Conservation (phyloP, 2,329 filamentous ascomycete species). For the Pleoardoris graminearum region DNA sequence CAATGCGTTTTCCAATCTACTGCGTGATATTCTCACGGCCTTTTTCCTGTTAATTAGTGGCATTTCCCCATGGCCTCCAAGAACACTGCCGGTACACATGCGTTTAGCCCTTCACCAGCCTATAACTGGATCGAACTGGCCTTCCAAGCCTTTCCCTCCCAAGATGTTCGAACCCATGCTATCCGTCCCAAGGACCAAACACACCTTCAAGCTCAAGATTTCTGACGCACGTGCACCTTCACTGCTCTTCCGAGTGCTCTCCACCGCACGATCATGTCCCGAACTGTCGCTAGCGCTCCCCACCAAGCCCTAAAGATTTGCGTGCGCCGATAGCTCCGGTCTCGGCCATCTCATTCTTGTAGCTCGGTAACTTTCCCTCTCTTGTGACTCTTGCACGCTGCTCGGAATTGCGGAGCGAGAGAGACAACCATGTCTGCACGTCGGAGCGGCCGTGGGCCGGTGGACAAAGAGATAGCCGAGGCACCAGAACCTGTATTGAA, state of each 20-base stretch:
- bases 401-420: background rate
- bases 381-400: background rate
- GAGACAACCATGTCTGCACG: constrained; percentile 26
- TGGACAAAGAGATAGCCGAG: constrained; percentile 26
- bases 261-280: constrained; percentile 2
- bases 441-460: constrained; percentile 14
- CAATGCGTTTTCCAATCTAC: too few relatives aligned
- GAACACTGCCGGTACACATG: too few relatives aligned
- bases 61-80: too few relatives aligned
- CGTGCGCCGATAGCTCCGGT: too few relatives aligned
- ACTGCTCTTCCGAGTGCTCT: too few relatives aligned
- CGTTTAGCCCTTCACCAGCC: too few relatives aligned
- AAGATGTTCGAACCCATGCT: background rate
- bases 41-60: too few relatives aligned
- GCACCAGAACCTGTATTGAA: constrained; percentile 17
- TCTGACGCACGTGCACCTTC: background rate
- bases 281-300: constrained; percentile 28
- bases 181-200: background rate
- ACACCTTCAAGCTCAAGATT: background rate
- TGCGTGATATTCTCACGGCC: too few relatives aligned
- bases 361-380: background rate
- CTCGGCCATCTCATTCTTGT: constrained; percentile 6
- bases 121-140: too few relatives aligned
- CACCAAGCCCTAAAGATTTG: constrained; percentile 21
- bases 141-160: background rate